Evolutionary conservation across 768 basidiomycete species (phyloP), one percentile per base, ranked within the genome.

Genomic region (Sarcodon aspratus): DNA sequence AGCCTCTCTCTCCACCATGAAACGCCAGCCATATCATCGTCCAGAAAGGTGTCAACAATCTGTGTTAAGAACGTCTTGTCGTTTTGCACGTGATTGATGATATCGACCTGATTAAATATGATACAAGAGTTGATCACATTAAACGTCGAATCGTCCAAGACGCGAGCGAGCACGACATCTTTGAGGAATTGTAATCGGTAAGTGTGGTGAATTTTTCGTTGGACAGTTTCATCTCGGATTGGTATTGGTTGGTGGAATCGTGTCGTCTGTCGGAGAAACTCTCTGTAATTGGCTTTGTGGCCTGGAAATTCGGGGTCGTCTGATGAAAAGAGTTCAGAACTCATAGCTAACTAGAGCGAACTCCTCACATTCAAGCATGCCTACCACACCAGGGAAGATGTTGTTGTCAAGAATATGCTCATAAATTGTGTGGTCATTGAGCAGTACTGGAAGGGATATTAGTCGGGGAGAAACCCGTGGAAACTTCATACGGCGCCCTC

Each of bases 101-200:
- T 97, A 66, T 99, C 96, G 58, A 95, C 92, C 63, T 99, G 95
- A 68, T 98, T 96, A 76, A 94, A 98, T 61, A 97, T 91, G 63
- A 99, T 92, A 66, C 89, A 89, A 1, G 91, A 93, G 66, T 93
- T 97, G 60, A 98, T 78, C 57, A 96, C 90, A 59, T 91, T 92
- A 75, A 97, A 95, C 0, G 94, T 97, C 2, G 89, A 85, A 64
- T 99, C 96, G 58, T 99, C 96, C 45, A 97, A 77, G 1, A 85
- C 83, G 13, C 96, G 84, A 0, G 93, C 91, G 45, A 99, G 85
- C 37, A 99, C 91, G 50, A 99, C 95, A 62, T 99, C 96, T 64
- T 97, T 98, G 59, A 99, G 83, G 66, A 92, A 98, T 60, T 92
- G 91, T 7, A 99, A 76, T 15, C 96, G 89, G 63, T 97, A 97